Conservation (phyloP, 192 early-diverging fungal species). For the Coemansia sp. region DNA sequence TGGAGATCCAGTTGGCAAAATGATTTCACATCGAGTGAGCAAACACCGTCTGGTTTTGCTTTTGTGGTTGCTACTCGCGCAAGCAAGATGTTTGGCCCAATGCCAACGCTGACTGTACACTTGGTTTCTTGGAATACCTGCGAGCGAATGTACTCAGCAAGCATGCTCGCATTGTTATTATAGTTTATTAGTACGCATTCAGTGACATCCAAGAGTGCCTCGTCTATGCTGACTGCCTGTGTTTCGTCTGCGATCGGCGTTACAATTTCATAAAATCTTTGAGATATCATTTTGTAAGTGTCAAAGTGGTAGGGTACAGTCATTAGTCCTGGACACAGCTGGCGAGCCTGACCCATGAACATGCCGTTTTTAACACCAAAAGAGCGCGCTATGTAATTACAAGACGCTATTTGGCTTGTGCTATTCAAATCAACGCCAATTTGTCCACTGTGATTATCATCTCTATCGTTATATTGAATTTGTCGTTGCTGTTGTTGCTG, state of each 20-base stretch:
- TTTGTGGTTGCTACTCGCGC: slow-evolving; percentile 71
- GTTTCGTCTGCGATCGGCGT: slow-evolving; percentile 64
- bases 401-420: slow-evolving; percentile 74
- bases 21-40: slow-evolving; percentile 16
- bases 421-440: neutral
- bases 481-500: slow-evolving; percentile 18
- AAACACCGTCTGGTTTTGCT: slow-evolving; percentile 72
- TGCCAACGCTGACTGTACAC: slow-evolving; percentile 75
- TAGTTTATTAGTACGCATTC: slow-evolving; percentile 23
- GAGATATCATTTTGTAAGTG: slow-evolving; percentile 61
- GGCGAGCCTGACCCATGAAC: slow-evolving; percentile 67
- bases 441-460: neutral
- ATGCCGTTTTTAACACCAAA: slow-evolving; percentile 81
- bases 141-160: slow-evolving; percentile 61
- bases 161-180: slow-evolving; percentile 4
- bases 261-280: slow-evolving; percentile 69
- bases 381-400: slow-evolving; percentile 81
- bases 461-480: neutral
- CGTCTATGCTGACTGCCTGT: slow-evolving; percentile 84
- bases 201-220: slow-evolving; percentile 75
- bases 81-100: slow-evolving; percentile 69
- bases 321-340: slow-evolving; percentile 62
- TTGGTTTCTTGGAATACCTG: slow-evolving; percentile 55
- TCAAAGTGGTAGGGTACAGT: slow-evolving; percentile 79
- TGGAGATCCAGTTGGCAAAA: slow-evolving; percentile 15